These are phyloP conservation scores for Chalara sp. DNA, from an alignment of 2,329 filamentous ascomycete species.

Conservation along the genomic window DNA sequence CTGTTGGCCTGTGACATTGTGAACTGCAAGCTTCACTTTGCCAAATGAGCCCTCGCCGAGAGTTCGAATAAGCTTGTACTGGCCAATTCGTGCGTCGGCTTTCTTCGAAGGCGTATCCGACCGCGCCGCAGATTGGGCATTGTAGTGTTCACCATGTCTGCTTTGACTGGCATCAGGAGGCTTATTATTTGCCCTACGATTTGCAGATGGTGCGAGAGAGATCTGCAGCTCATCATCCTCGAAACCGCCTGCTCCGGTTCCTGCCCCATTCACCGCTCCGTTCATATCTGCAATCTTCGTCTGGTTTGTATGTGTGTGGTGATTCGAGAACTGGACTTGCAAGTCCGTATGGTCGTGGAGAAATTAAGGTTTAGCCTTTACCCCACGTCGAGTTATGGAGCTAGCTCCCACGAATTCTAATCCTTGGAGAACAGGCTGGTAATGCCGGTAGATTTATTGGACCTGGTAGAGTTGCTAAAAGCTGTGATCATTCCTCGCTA, in stretches of 20 bases:
- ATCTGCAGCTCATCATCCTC: constrained; percentile 82
- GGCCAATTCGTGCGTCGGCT: constrained; percentile 78
- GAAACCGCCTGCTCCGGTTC: constrained; percentile 35
- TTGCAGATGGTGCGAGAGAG: constrained; percentile 59
- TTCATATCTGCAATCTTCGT: not conserved
- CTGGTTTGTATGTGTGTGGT: too few relatives aligned
- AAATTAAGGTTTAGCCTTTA: too few relatives aligned
- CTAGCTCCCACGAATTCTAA: too few relatives aligned
- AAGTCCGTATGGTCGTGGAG: too few relatives aligned
- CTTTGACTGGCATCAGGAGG: constrained; percentile 23
- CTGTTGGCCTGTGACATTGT: constrained; percentile 87
- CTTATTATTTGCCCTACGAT: constrained; percentile 42
- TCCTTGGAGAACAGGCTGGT: too few relatives aligned
- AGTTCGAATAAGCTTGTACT: constrained; percentile 85
- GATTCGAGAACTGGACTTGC: too few relatives aligned
- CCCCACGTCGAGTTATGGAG: too few relatives aligned
- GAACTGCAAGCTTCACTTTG: constrained; percentile 95
- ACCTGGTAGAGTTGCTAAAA: too few relatives aligned
- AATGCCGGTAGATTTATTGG: too few relatives aligned
- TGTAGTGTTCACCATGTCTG: not conserved
- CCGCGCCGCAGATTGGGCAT: constrained; percentile 14
- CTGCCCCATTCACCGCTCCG: not conserved
- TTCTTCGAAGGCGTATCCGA: constrained; percentile 34
- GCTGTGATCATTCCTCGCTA: too few relatives aligned
- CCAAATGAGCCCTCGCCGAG: constrained; percentile 96